These are phyloP conservation scores for Viola odorata DNA, from an alignment of 345 rosid genomes.

Conservation along the genomic window DNA sequence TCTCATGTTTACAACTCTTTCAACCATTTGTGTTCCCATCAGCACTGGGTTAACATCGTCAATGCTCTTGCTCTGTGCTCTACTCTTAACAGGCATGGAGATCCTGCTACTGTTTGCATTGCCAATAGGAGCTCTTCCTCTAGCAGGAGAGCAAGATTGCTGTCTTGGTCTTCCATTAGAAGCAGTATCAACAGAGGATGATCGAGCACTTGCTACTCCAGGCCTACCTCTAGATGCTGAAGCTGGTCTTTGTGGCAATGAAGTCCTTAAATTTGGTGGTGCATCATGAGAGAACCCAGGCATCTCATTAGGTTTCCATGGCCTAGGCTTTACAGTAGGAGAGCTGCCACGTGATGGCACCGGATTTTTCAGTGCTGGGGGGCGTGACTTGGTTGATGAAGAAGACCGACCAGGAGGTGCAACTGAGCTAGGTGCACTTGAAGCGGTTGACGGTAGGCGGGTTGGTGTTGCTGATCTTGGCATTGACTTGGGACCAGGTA, in stretches of 20 bases:
- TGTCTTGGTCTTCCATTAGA: conserved; percentile 20
- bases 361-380: conserved; percentile 17
- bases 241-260: conserved; percentile 26
- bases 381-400: conserved; percentile 37
- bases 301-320: conserved; percentile 24
- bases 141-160: conserved; percentile 24
- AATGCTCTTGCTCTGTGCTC: conserved; percentile 1
- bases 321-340: conserved; percentile 22
- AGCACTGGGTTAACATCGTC: conserved; percentile 25
- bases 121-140: conserved; percentile 14
- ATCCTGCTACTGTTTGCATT: background rate
- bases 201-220: conserved; percentile 15
- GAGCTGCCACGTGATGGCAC: conserved; percentile 22
- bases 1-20: conserved; percentile 30
- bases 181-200: conserved; percentile 40
- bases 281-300: conserved; percentile 29
- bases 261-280: conserved; percentile 23
- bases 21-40: conserved; percentile 29
- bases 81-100: conserved; percentile 12
- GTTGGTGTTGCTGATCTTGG: conserved; percentile 25
- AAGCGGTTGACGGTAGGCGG: conserved; percentile 12
- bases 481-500: conserved; percentile 31
- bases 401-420: conserved; percentile 41
- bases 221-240: conserved; percentile 26
- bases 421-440: conserved; percentile 9